Evolutionary conservation across 192 early-diverging fungal species (phyloP).

Genomic region (Coemansia sp.): DNA sequence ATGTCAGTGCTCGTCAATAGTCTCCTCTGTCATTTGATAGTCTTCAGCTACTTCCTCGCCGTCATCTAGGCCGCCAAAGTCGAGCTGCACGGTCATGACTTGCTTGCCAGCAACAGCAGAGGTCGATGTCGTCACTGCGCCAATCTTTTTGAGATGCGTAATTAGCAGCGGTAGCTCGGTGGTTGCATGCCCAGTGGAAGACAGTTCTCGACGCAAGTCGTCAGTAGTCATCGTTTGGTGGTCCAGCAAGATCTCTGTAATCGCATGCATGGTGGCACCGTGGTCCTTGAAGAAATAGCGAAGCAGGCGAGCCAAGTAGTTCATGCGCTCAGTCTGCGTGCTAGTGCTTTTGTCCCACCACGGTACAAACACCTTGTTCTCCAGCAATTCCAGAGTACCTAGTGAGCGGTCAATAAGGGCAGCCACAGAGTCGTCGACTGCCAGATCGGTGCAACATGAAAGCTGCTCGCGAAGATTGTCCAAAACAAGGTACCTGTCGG

Average conservation of each 20-base stretch:
- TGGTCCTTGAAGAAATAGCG: constrained; percentile 55
- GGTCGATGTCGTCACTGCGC: constrained; percentile 37
- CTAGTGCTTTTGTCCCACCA: constrained; percentile 47
- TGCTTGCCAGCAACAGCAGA: constrained; percentile 34
- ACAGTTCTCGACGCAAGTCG: constrained; percentile 40
- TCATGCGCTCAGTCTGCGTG: constrained; percentile 34
- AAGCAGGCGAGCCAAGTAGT: constrained; percentile 34
- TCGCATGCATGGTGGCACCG: constrained; percentile 49
- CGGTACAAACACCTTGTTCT: constrained; percentile 51
- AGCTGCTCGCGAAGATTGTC: constrained; percentile 40
- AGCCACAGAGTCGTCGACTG: constrained; percentile 12
- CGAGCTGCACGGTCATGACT: constrained; percentile 41
- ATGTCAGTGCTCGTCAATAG: not conserved
- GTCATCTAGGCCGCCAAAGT: constrained; percentile 41
- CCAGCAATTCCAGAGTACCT: constrained; percentile 34
- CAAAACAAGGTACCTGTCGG: constrained; percentile 38
- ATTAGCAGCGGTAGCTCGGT: constrained; percentile 44
- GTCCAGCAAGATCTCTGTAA: constrained; percentile 43
- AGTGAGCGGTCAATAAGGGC: constrained; percentile 19
- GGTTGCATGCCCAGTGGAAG: constrained; percentile 36
- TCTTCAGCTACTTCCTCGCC: constrained; percentile 6
- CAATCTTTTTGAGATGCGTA: constrained; percentile 33
- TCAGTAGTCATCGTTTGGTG: constrained; percentile 47
- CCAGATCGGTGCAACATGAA: constrained; percentile 1
- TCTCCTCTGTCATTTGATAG: constrained; percentile 11